Evolutionary conservation across 2,329 filamentous ascomycete genomes (phyloP), one percentile per base, ranked within the genome.

Genomic region (Paracorniculantispora psalliotae): DNA sequence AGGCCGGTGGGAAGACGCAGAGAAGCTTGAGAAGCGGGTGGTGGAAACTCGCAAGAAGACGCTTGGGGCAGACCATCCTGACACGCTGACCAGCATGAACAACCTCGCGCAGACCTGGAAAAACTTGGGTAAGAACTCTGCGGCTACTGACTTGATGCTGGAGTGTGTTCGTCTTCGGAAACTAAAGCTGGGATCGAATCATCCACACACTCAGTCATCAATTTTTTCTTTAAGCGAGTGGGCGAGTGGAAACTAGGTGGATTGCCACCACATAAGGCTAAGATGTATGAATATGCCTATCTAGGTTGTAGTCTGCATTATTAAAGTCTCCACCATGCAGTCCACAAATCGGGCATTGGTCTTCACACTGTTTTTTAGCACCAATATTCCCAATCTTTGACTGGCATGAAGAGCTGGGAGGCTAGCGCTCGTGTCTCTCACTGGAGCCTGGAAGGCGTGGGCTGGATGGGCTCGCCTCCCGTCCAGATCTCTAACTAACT

Each of bases 1-100:
- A 49, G 63, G 61, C 21, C 60, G 57, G 19, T 63, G 48, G 57
- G 25, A 57, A 21, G 61, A 65, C 35, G 61, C 63, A 17, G 61
- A 63, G 53, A 41, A 48, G 50, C 47, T 60, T 30, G 12, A 60
- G 44, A 48, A 57, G 35, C 57, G 62, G 25, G 63, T 61, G 19
- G 57, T 63, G 44, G 59, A 63, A 41, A 53, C 39, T 47, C 61
- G 58, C 44, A 59, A 63, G 59, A 57, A 25, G 35, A 47, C 39
- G 56, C 53, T 65, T 21, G 63, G 64, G 21, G n/a, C 26, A 17
- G 61, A 63, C 19, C 62, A 66, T 56, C 61, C 55, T 12, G 33
- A 53, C 13, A 67, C 64, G 21, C 59, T 66, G 30, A 61, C 21
- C 4, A 62, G 62, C 59, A 64, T 63, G 61, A 37, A 37, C 33